Evolutionary conservation across 805 yeast species (phyloP), one percentile per base, ranked within the genome.

Genomic region (Candida hungchunana): DNA sequence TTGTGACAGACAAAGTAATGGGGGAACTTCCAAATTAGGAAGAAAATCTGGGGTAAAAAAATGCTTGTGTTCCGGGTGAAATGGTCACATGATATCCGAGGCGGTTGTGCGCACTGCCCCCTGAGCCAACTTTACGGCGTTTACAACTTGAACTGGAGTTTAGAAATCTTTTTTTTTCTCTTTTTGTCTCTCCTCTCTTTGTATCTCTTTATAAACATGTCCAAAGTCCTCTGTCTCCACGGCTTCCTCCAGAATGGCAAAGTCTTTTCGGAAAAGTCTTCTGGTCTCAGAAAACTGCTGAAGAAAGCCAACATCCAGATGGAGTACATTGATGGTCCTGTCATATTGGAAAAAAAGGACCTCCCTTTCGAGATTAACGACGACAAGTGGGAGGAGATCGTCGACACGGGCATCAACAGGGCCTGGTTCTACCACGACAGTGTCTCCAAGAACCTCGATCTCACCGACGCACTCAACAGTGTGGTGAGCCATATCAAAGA

Each of bases 201-300:
- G 25, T n/a, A 19, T 7, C 10, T 21, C 17, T 7, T 7, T 6
- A 15, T 21, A 10, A 30, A 14, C 7, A 59, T 53, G 59, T 45
- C 59, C 8, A 79, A 78, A 48, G 68, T 90, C 18, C 66, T 90
- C n/a, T 90, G 93, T 60, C 64, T 93, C 19, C 98, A 90, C 47
- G 97, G 98, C 0, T 88, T 79, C 59, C 77, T 89, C 12, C 96
- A 90, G 66, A 82, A 79, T 43, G 90, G 90, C 6, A 71, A 81
- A 27, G 70, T 81, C 11, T 90, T 90, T 62, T 82, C 94, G 36
- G 85, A 82, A 48, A 90, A 93, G 59, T 80, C 96, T 0, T 79
- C 95, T 2, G 97, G 95, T 3, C 70, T 90, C 18, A 71, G 97
- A 44, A 90, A 93, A 51, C 72, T 78, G 29, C 63, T 93, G 41